Base-by-base conservation (phyloP, 306 rosid genomes). In the Trifolium subterraneum region DNA sequence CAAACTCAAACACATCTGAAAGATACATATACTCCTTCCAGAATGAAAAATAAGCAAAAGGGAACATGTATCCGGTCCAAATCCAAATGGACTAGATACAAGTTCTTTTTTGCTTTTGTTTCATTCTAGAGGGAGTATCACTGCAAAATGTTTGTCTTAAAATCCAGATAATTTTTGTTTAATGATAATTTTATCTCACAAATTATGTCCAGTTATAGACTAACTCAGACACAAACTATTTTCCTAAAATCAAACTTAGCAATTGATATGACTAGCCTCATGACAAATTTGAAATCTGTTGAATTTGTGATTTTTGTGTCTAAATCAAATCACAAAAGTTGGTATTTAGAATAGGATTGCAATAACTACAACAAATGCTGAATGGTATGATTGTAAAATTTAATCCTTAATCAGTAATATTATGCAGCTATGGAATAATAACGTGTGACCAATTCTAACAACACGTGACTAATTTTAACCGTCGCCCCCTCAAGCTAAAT, bases 121-220 rank as follows among this genome's bases (percentile, higher is more conserved):
- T 15, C 16, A 47, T 47, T 47, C 52, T 47, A 47, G 8, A 15
- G 54, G 54, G 54, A 15, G 19, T 15, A 61, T 60, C 50, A 47
- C 48, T 22, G 9, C 19, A 62, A 38, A 45, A 33, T 36, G 44
- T 63, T 70, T 38, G 50, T 39, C 33, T 48, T 36, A 16, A 62
- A 78, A 11, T 2, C 56, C 19, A 13, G 58, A 78, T 70, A n/a
- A 7, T 13, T 78, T 70, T 36, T 41, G 64, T 68, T 61, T 33
- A 23, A 36, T 22, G 35, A 45, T 65, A 27, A 62, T 31, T 51
- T 48, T 61, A 70, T 71, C 48, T 52, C 66, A 78, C 38, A 22
- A 36, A 71, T 39, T 13, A 50, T 50, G 29, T 51, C 59, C 29
- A 35, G 48, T 70, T 55, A 67, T 60, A 36, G 16, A 59, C 62